Conservation (phyloP, 345 rosid species). For the Bruguiera gymnorhiza region DNA sequence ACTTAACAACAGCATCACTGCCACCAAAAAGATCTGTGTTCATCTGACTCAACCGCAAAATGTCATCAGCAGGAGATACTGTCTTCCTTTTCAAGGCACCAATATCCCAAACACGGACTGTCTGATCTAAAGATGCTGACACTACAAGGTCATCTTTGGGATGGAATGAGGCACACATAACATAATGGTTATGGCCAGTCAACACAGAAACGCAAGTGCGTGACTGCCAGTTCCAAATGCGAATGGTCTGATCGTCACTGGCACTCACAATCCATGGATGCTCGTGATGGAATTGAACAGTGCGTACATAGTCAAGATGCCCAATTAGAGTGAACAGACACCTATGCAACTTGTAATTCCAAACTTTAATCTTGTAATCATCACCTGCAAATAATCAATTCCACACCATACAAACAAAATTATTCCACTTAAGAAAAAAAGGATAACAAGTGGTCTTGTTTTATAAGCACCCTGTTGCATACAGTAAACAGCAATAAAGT, state of each 20-base stretch:
- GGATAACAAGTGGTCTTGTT: not conserved
- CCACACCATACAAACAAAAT: not conserved
- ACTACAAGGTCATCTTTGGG: conserved; percentile 96
- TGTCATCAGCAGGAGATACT: conserved; percentile 92
- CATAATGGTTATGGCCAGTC: conserved; percentile 97
- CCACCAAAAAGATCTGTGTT: conserved; percentile 92
- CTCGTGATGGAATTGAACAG: conserved; percentile 96
- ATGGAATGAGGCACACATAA: conserved; percentile 97
- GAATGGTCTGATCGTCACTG: conserved; percentile 96
- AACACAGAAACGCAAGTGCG: conserved; percentile 89
- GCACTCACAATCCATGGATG: conserved; percentile 99
- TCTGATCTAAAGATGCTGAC: conserved; percentile 96
- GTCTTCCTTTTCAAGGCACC: conserved; percentile 82
- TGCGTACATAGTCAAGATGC: conserved; percentile 93
- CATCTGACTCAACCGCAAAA: conserved; percentile 82
- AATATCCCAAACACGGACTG: conserved; percentile 98
- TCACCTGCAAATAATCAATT: conserved; percentile 57
- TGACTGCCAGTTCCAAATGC: conserved; percentile 99
- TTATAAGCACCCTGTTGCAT: not conserved
- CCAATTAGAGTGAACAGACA: conserved; percentile 95
- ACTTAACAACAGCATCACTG: conserved; percentile 89
- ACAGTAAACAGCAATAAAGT: not conserved
- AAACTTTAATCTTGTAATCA: conserved; percentile 94
- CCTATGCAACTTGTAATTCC: conserved; percentile 90
- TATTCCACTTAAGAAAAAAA: not conserved